phyloP scores from a whole-genome alignment of 73 alveolate genomes.

The Tetrahymena thermophila region DNA sequence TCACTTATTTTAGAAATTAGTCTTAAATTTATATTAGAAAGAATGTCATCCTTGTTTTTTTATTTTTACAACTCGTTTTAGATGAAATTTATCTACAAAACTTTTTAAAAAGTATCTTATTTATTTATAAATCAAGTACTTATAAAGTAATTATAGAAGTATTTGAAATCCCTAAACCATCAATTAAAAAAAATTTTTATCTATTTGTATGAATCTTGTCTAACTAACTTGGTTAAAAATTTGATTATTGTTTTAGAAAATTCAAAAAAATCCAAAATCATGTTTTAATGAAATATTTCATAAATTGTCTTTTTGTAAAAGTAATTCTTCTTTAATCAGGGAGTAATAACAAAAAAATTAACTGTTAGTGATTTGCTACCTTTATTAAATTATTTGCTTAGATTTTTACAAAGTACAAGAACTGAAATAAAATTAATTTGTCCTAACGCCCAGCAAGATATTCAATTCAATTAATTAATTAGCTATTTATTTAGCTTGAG shows the following conservation, averaged over 20 bases:
- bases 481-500: not conserved
- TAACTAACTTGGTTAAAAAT: not conserved
- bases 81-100: not conserved
- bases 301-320: too few relatives aligned
- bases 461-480: not conserved
- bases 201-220: too few relatives aligned
- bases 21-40: too few relatives aligned
- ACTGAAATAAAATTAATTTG: not conserved
- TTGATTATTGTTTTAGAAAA: not conserved
- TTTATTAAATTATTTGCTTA: too few relatives aligned
- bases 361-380: not conserved
- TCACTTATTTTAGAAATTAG: too few relatives aligned
- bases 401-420: not conserved
- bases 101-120: not conserved
- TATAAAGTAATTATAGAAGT: not conserved
- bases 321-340: not conserved
- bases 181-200: too few relatives aligned
- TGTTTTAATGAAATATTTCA: too few relatives aligned
- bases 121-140: not conserved
- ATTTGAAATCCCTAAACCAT: too few relatives aligned
- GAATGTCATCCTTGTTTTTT: too few relatives aligned
- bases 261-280: too few relatives aligned
- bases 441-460: not conserved
- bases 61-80: not conserved
- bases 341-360: not conserved